A percentile compares a stretch with the other conserved stretches of the same genome.
phyloP scores from a whole-genome alignment of 208 protist species.

The Wallacemonas collosoma region DNA sequence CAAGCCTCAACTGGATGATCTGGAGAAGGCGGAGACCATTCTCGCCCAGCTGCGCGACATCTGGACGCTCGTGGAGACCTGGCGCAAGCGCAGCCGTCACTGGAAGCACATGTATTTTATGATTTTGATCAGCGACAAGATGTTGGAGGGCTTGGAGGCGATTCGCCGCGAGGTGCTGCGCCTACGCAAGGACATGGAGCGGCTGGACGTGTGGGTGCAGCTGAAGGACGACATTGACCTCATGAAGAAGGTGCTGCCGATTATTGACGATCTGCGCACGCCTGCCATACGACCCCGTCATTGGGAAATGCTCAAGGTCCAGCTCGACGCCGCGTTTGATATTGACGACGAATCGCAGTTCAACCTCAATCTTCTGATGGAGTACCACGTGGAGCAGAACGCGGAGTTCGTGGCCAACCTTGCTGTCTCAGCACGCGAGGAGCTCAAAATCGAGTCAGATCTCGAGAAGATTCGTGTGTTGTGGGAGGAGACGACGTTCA shows the following conservation, averaged over 20 bases:
- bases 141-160: slow-evolving; percentile 90
- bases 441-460: slow-evolving; percentile 95
- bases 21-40: slow-evolving; percentile 81
- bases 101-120: slow-evolving; percentile 94
- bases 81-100: slow-evolving; percentile 77
- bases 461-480: slow-evolving; percentile 90
- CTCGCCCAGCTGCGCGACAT: slow-evolving; percentile 88
- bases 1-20: slow-evolving; percentile 89
- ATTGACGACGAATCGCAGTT: slow-evolving; percentile 89
- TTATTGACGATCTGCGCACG: slow-evolving; percentile 97
- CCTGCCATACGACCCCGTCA: slow-evolving; percentile 92
- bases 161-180: slow-evolving; percentile 85
- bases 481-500: slow-evolving; percentile 91
- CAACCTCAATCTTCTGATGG: slow-evolving; percentile 93
- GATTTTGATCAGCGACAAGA: slow-evolving; percentile 89
- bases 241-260: slow-evolving; percentile 95
- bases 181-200: slow-evolving; percentile 92
- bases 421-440: slow-evolving; percentile 92
- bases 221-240: slow-evolving; percentile 95
- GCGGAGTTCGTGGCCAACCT: slow-evolving; percentile 94
- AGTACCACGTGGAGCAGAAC: slow-evolving; percentile 94
- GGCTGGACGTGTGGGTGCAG: slow-evolving; percentile 92
- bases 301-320: slow-evolving; percentile 93
- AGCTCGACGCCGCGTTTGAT: slow-evolving; percentile 93
- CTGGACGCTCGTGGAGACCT: slow-evolving; percentile 93